phyloP scores from a whole-genome alignment of 1,139 yeast genomes.

The Chernovozyma sophiae-reginae region DNA sequence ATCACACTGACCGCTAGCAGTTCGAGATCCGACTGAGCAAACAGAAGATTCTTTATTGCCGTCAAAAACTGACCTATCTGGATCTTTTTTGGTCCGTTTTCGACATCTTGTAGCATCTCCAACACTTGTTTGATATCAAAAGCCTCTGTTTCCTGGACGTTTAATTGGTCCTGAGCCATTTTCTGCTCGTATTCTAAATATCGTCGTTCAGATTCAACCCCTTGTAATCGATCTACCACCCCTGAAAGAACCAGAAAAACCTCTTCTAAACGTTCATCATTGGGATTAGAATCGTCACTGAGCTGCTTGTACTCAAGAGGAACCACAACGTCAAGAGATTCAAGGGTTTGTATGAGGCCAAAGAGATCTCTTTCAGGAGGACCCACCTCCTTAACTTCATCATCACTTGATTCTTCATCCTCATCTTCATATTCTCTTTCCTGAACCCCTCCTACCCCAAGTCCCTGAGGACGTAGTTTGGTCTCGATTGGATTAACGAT shows the following conservation, averaged over 20 bases:
- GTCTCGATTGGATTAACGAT: conserved; percentile 77
- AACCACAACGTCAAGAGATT: conserved; percentile 22
- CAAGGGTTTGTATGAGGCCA: conserved; percentile 23
- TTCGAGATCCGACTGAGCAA: background rate
- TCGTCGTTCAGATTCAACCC: conserved; percentile 9
- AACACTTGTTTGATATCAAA: background rate
- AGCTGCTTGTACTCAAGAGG: conserved; percentile 24
- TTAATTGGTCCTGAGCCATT: background rate
- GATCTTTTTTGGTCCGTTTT: background rate
- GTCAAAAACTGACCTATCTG: background rate
- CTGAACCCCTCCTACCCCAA: conserved; percentile 67
- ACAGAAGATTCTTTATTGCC: background rate
- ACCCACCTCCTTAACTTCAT: conserved; percentile 5
- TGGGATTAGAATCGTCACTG: background rate
- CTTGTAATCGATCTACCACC: background rate
- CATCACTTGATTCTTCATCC: conserved; percentile 14
- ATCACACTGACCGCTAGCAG: background rate
- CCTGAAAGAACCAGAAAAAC: background rate
- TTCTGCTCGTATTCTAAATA: conserved; percentile 12
- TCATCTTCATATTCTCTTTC: conserved; percentile 22
- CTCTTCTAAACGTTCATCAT: background rate
- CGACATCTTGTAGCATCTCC: background rate
- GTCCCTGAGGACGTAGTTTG: conserved; percentile 57
- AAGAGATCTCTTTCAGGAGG: conserved; percentile 15
- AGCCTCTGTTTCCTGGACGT: background rate